These are phyloP conservation scores for Coemansia sp. DNA, from an alignment of 192 early-diverging fungal genomes.

Conservation along the genomic window DNA sequence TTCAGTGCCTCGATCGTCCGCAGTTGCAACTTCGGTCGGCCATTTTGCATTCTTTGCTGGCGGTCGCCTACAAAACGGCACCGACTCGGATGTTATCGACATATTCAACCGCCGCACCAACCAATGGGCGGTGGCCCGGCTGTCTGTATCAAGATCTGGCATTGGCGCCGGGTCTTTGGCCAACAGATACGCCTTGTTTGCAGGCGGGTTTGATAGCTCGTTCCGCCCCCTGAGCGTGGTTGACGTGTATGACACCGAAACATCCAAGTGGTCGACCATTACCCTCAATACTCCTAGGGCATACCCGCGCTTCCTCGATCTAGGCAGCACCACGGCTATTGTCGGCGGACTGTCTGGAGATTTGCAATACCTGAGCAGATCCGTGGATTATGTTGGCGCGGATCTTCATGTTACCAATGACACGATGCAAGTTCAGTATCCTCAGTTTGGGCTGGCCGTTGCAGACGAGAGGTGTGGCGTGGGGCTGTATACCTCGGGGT, in stretches of 20 bases:
- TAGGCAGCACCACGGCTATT: constrained; percentile 23
- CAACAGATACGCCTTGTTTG: constrained; percentile 46
- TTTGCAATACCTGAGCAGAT: constrained; percentile 45
- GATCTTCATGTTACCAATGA: constrained; percentile 10
- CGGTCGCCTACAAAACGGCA: constrained; percentile 33
- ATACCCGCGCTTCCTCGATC: constrained; percentile 30
- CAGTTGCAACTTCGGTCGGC: constrained; percentile 33
- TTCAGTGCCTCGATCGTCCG: constrained; percentile 27
- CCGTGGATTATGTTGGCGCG: constrained; percentile 33
- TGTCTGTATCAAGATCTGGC: constrained; percentile 28
- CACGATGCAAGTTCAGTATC: constrained; percentile 12
- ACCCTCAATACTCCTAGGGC: constrained; percentile 19
- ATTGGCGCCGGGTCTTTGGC: constrained; percentile 39
- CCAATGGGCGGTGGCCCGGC: constrained; percentile 28
- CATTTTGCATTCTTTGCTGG: constrained; percentile 47
- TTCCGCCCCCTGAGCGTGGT: constrained; percentile 34
- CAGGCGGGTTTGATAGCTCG: constrained; percentile 37
- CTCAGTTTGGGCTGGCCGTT: constrained; percentile 39
- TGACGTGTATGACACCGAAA: constrained; percentile 45
- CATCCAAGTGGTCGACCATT: constrained; percentile 26
- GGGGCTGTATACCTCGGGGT: constrained; percentile 34
- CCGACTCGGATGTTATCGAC: constrained; percentile 40
- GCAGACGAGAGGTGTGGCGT: constrained; percentile 12
- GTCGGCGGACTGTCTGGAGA: constrained; percentile 47
- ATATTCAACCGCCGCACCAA: constrained; percentile 33